Evolutionary conservation across 495 filamentous ascomycete species (phyloP), one percentile per base, ranked within the genome.

Genomic region (Lasiosphaeris hirsuta): DNA sequence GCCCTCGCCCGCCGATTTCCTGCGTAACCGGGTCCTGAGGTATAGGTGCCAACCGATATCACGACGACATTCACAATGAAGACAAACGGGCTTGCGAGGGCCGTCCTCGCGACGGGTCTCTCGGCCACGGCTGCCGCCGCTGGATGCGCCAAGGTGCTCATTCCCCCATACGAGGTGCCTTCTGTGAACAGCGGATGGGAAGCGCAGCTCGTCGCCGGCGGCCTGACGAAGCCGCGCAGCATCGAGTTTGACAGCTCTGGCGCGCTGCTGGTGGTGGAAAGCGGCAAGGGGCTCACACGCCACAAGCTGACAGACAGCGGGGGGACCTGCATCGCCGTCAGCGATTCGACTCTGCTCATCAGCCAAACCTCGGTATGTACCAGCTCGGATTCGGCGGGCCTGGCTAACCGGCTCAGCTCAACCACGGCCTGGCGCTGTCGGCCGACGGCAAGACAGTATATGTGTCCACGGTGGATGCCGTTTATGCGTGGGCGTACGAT

Each of bases 381-480:
- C 15, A 11, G 38, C 6, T 30, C 19, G 13, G 7, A 50, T 1
- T 39, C 46, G 33, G 14, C 1, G 18, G 7, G 10, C 1, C 42
- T 18, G 0, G 33, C 57, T 60, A 15, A 54, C 45, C 37, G 0
- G 3, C 14, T 1, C 51, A 85, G 75, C 69, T 88, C 9, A 86
- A 85, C 62, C 86, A 89, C 64, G 85, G 85, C 30, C 72, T 89
- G 39, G 80, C 81, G 14, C 65, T 88, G 18, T 84, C 82, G 19
- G 45, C 42, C 11, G 81, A 87, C 68, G 82, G 84, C 37, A 74
- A 67, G 43, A 86, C 79, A 5, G 69, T 89, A 54, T 88, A 85
- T 64, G 85, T 83, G 7, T 86, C 84, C 9, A 76, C 77, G 9
- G 48, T 76, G 4, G 70, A 79, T 33, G 66, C 75, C 15, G 86